Conservation (phyloP, 805 yeast species). For the Suhomyces faveliae region DNA sequence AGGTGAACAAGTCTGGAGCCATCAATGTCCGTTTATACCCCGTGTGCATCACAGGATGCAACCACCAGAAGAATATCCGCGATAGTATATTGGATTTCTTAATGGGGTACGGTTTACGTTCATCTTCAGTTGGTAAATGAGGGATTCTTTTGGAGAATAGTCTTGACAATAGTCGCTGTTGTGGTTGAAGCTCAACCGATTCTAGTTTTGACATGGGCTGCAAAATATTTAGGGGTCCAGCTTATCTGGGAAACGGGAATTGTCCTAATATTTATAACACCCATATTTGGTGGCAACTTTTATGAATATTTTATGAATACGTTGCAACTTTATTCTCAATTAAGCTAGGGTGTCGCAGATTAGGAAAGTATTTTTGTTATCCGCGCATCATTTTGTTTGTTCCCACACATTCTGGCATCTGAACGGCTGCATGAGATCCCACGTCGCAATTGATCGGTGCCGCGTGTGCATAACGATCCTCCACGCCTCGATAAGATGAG, state of each 20-base stretch:
- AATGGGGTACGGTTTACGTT: constrained; percentile 48
- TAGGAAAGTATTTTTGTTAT: background rate
- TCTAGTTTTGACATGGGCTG: background rate
- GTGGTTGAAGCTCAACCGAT: constrained; percentile 16
- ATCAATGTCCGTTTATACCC: constrained; percentile 74
- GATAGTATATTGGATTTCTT: constrained; percentile 38
- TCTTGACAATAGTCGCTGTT: constrained; percentile 34
- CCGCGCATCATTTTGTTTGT: background rate
- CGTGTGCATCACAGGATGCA: constrained; percentile 56
- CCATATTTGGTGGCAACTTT: background rate
- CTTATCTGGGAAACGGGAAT: background rate
- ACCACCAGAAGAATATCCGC: constrained; percentile 62
- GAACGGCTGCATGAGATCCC: background rate
- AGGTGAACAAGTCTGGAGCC: constrained; percentile 55
- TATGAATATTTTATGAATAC: too few species aligned
- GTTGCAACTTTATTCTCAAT: too few species aligned
- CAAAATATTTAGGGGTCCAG: too few species aligned
- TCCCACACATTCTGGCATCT: background rate
- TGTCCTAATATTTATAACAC: background rate
- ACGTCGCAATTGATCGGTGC: background rate
- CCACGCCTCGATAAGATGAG: background rate
- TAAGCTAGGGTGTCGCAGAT: background rate
- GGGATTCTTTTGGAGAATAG: constrained; percentile 45
- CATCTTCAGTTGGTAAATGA: constrained; percentile 48
- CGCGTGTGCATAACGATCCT: background rate